These are phyloP conservation scores for Graphiopsis chlorocephala DNA, from an alignment of 2,329 filamentous ascomycete species.

Conservation along the genomic window DNA sequence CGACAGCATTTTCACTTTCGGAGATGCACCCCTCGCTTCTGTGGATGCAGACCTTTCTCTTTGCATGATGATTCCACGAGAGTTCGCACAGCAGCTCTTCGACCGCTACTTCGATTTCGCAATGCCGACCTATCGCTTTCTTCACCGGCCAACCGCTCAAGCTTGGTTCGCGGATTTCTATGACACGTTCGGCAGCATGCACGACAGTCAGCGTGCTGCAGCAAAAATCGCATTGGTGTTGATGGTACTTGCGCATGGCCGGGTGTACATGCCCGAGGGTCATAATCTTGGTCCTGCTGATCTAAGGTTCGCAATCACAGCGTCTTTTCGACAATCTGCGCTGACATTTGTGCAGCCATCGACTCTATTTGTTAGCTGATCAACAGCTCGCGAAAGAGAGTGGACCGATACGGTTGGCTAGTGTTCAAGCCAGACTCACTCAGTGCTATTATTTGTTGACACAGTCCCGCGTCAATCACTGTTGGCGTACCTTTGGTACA, in stretches of 20 bases:
- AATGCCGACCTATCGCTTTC: conserved; percentile 44
- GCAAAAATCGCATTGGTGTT: background rate
- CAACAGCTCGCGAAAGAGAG: background rate
- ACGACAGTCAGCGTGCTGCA: conserved; percentile 18
- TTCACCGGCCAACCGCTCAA: conserved; percentile 43
- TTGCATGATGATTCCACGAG: conserved; percentile 41
- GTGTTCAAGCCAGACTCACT: conserved; percentile 42
- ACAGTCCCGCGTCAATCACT: conserved; percentile 37
- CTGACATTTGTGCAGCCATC: background rate
- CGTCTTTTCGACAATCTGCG: background rate
- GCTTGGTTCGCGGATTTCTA: conserved; percentile 36
- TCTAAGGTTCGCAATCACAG: background rate
- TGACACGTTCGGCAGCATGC: background rate
- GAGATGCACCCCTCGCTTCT: background rate
- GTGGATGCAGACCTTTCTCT: conserved; percentile 33
- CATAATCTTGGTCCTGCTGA: background rate
- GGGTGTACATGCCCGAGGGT: background rate
- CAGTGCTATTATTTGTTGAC: conserved; percentile 40
- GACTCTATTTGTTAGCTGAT: background rate
- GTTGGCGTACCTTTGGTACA: conserved; percentile 39
- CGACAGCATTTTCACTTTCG: conserved; percentile 46
- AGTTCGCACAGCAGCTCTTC: conserved; percentile 33
- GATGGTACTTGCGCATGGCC: background rate
- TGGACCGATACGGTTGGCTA: conserved; percentile 29
- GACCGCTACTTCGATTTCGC: conserved; percentile 44